Base-by-base conservation (phyloP, 352 stramenopile species). In the Globisporangium yorkense region DNA sequence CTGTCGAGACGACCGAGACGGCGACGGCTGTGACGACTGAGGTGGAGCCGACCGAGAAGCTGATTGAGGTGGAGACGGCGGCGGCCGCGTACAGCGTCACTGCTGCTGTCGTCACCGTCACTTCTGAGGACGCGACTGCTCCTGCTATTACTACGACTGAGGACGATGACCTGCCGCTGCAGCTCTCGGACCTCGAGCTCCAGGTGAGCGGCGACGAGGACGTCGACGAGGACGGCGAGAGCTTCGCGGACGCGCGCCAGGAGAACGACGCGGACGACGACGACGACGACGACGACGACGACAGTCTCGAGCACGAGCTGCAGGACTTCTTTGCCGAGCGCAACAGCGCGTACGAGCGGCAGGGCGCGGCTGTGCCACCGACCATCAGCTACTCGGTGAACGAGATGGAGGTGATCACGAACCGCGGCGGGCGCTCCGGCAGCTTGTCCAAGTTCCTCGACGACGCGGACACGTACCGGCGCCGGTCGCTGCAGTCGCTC, bases 391-490 rank as follows among this genome's bases (percentile, higher is more conserved):
- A 88, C 61, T 85, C 77, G 0, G 72, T 92, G 46, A 90, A 92
- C 63, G 82, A 92, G 59, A 92, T 92, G 79, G 82, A 92, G 51
- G 80, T 90, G 37, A 82, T 90, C 50, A 89, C 82, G 7, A 92
- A 88, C 65, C 77, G 82, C 56, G 78, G 73, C 33, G 77, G 78
- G 31, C 76, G 83, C 39, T 74, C 80, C 0, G 83, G 83, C 37
- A 88, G 76, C 54, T 39, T 92, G 47, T 92, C 83, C 59, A 90
- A 90, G 59, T 92, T 92, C 54, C 57, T 92, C 20, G 80, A 92
- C 52, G 81, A 92, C 45, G 71, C 79, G 0, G 81, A 92, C 56
- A 70, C 77, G 29, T 92, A 76, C 70, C 76, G 83, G n/a, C 72
- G 83, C 1, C 71, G 80, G 40, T 92, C 83, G 47, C 71, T 90